phyloP scores from a whole-genome alignment of 352 stramenopile genomes.

The Pythium scleroteichum region DNA sequence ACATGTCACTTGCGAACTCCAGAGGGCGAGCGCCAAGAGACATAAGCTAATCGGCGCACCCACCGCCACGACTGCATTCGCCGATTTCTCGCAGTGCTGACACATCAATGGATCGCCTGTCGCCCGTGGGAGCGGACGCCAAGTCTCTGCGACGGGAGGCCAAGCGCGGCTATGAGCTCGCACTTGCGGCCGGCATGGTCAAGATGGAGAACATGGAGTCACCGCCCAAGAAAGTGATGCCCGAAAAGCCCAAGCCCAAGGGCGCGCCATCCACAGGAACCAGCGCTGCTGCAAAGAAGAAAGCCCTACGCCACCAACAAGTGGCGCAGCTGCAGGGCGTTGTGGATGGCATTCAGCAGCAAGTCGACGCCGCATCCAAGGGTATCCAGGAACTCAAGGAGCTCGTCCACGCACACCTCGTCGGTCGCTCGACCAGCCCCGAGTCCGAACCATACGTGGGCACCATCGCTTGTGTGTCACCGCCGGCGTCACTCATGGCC shows the following conservation, averaged over 20 bases:
- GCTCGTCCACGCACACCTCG: constrained; percentile 25
- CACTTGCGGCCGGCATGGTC: not conserved
- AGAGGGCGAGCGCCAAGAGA: not conserved
- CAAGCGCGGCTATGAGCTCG: constrained; percentile 14
- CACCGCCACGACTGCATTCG: too few species aligned
- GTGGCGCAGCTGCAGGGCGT: constrained; percentile 25
- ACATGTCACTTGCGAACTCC: constrained; percentile 19
- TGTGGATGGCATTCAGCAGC: constrained; percentile 30
- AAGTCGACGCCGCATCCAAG: constrained; percentile 29
- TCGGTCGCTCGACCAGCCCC: not conserved
- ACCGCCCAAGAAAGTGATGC: constrained; percentile 16
- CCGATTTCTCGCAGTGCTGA: not conserved
- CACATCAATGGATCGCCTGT: constrained; percentile 16
- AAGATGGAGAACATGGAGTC: constrained; percentile 17
- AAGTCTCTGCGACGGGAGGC: constrained; percentile 25
- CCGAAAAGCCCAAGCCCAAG: constrained; percentile 13
- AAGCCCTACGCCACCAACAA: constrained; percentile 17
- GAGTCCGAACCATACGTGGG: not conserved
- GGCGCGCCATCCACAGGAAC: not conserved
- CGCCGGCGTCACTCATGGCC: constrained; percentile 21
- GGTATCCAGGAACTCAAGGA: constrained; percentile 33
- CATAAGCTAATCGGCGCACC: too few species aligned
- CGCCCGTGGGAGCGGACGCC: constrained; percentile 24
- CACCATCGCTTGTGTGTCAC: constrained; percentile 15
- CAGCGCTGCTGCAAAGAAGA: constrained; percentile 16